Evolutionary conservation across 805 yeast genomes (phyloP).

Genomic region (Zygotorulaspora sp.): DNA sequence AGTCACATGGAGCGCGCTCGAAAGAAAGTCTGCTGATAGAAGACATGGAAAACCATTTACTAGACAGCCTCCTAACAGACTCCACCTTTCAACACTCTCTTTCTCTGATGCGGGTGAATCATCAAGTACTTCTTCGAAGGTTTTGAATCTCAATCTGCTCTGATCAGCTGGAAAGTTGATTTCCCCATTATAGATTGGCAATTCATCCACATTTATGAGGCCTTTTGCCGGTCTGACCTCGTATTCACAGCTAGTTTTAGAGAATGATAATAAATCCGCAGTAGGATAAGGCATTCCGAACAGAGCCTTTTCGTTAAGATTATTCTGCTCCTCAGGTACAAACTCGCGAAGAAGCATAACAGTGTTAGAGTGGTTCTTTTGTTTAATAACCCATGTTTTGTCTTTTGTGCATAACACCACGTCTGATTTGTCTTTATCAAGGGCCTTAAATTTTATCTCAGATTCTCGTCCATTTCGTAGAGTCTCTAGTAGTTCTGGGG

Average conservation of each 20-base stretch:
- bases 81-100: slow-evolving; percentile 55
- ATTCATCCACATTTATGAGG: slow-evolving; percentile 26
- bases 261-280: slow-evolving; percentile 30
- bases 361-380: slow-evolving; percentile 83
- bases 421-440: slow-evolving; percentile 32
- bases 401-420: slow-evolving; percentile 58
- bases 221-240: slow-evolving; percentile 38
- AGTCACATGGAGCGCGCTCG: slow-evolving; percentile 35
- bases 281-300: slow-evolving; percentile 36
- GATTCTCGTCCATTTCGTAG: slow-evolving; percentile 23
- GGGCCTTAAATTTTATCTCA: slow-evolving; percentile 30
- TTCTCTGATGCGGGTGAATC: slow-evolving; percentile 50
- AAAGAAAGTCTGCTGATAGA: slow-evolving; percentile 34
- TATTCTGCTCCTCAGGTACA: slow-evolving; percentile 18
- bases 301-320: slow-evolving; percentile 21
- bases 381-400: slow-evolving; percentile 62
- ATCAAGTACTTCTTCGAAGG: slow-evolving; percentile 37
- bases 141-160: slow-evolving; percentile 11
- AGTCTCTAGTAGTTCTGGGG: slow-evolving; percentile 43
- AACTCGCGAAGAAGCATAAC: slow-evolving; percentile 49
- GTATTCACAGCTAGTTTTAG: slow-evolving; percentile 32
- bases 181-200: slow-evolving; percentile 41
- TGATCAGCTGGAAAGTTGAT: slow-evolving; percentile 11
- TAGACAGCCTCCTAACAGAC: slow-evolving; percentile 50
- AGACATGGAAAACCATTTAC: slow-evolving; percentile 43